Evolutionary conservation across 495 filamentous ascomycete species (phyloP).

Genomic region (Hypoxylon trugodes): DNA sequence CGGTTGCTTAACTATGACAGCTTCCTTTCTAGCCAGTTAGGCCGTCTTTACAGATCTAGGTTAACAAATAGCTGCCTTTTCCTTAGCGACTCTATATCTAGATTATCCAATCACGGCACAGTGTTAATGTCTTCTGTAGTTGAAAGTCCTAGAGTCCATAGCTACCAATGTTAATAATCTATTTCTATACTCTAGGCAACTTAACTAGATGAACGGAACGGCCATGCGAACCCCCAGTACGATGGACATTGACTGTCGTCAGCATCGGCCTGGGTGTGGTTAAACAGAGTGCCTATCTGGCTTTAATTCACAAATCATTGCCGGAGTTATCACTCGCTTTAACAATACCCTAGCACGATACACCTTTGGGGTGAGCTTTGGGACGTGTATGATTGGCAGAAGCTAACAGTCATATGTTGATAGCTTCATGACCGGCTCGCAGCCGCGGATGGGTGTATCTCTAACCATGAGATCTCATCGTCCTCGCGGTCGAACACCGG

Average conservation of each 20-base stretch:
- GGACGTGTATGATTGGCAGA: neutral
- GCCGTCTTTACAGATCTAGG: neutral
- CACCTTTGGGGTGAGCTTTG: neutral
- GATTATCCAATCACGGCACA: constrained; percentile 11
- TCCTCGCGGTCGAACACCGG: constrained; percentile 19
- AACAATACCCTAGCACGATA: constrained; percentile 12
- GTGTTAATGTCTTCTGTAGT: neutral
- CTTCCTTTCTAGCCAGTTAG: constrained; percentile 21
- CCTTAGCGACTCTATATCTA: constrained; percentile 5
- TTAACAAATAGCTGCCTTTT: neutral
- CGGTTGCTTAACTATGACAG: constrained; percentile 11
- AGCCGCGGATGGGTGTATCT: constrained; percentile 17
- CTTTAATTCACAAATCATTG: constrained; percentile 10
- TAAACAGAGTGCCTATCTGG: constrained; percentile 19
- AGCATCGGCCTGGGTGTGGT: constrained; percentile 29
- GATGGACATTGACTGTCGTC: constrained; percentile 28
- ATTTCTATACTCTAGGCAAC: constrained; percentile 23
- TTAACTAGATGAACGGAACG: constrained; percentile 9
- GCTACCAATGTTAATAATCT: constrained; percentile 5
- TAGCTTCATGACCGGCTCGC: constrained; percentile 17
- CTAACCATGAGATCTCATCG: constrained; percentile 22
- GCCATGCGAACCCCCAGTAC: constrained; percentile 8
- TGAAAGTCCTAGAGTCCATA: neutral
- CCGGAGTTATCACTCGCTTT: constrained; percentile 11
- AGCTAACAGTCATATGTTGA: constrained; percentile 24